Evolutionary conservation across 768 basidiomycete species (phyloP).

Genomic region (Russula abietina): DNA sequence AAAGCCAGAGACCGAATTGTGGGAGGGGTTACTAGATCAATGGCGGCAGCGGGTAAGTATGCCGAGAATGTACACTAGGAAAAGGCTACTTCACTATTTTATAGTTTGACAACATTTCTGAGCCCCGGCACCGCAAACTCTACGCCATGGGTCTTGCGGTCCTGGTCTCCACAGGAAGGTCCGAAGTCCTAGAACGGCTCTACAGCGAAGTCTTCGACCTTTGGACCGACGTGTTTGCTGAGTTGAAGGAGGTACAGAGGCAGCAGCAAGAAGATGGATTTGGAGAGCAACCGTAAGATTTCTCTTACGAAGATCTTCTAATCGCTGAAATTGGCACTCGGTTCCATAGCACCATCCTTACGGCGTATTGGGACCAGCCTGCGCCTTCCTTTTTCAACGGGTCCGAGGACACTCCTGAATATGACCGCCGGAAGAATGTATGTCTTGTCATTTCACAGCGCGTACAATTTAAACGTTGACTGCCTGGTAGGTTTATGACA

Average conservation of each 20-base stretch:
- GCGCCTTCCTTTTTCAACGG: constrained; percentile 54
- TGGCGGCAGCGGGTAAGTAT: constrained; percentile 72
- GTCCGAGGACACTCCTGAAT: constrained; percentile 69
- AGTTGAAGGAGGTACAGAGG: constrained; percentile 63
- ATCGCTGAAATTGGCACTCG: not conserved
- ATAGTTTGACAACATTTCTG: constrained; percentile 89
- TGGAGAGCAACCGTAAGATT: constrained; percentile 10
- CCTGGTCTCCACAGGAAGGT: constrained; percentile 67
- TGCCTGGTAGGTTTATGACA: constrained; percentile 50
- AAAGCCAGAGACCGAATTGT: constrained; percentile 49
- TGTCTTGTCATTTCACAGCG: constrained; percentile 24
- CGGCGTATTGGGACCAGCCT: constrained; percentile 67
- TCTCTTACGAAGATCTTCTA: not conserved
- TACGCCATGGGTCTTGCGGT: constrained; percentile 75
- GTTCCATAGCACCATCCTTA: constrained; percentile 35
- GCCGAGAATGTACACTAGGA: not conserved
- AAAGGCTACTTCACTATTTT: not conserved
- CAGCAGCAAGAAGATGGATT: constrained; percentile 29
- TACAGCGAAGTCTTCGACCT: constrained; percentile 74
- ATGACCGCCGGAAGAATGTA: constrained; percentile 68
- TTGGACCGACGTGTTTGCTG: constrained; percentile 86
- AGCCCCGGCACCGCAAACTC: constrained; percentile 78
- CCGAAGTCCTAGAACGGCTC: constrained; percentile 66
- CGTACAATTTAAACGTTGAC: not conserved
- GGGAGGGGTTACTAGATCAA: constrained; percentile 64